Base-by-base conservation (phyloP, 1,284 basidiomycete species). In the Inonotus obliquus region DNA sequence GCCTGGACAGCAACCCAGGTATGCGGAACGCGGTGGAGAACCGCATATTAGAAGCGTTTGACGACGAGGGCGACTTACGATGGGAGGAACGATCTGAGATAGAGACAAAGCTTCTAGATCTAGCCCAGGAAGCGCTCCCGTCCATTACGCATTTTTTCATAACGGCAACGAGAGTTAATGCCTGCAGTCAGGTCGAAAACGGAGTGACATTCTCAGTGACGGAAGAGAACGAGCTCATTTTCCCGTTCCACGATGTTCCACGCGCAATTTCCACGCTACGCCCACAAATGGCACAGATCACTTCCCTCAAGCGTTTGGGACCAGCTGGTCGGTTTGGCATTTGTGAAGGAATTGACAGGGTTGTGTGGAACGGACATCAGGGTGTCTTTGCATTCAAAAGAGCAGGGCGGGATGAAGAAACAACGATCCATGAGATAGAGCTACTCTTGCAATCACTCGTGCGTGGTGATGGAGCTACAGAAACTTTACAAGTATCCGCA, bases 301-400 rank as follows among this genome's bases (percentile, higher is more conserved):
- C 37, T 13, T 23, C 13, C 5, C 49, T 59, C 17, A 44, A 37
- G 13, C 49, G 52, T 23, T 21, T 59, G 10, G 52, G 58, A 1
- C 58, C 51, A 9, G 58, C 51, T 19, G 54, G 54, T 21, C 37
- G 49, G 14, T 59, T 59, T 25, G 58, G 58, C 3, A 38, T 57
- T 4, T 2, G 39, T 9, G 44, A 49, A 11, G 49, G 52, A 9
- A 47, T 59, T 14, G 58, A 59, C 25, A 47, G 58, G 19, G 58
- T 59, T 19, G 39, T 25, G 13, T 59, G 58, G 58, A 25, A 14
- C 13, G 49, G 38, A 32, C 37, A 45, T 13, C 38, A 53, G 9
- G 54, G 54, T 23, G 41, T 45, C 9, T 59, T 53, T 38, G 58
- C 58, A 4, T 47, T 59, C 49, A 59, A 59, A 35, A 49, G 52